Evolutionary conservation across 495 filamentous ascomycete genomes (phyloP).

Genomic region (Cetradonia linearis): DNA sequence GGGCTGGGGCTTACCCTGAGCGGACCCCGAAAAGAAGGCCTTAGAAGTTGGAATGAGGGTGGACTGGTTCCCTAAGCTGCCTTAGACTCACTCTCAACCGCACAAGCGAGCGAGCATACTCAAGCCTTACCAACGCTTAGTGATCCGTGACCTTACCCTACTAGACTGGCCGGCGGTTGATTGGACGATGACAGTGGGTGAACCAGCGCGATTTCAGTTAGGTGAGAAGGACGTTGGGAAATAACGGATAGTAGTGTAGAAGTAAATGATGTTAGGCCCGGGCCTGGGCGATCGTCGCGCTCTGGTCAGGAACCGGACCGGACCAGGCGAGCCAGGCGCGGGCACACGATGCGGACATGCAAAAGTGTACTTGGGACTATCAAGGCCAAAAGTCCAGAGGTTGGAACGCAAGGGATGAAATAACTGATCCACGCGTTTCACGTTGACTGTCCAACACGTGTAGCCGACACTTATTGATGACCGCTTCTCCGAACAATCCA

Average conservation of each 20-base stretch:
- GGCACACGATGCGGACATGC: not conserved
- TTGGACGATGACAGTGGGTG: slow-evolving; percentile 4
- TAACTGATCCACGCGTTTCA: not conserved
- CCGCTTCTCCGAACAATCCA: not conserved
- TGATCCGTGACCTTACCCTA: not conserved
- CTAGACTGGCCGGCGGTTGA: not conserved
- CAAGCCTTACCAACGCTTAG: not conserved
- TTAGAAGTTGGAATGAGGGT: not conserved
- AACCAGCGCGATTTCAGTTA: slow-evolving; percentile 6
- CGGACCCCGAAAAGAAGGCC: not conserved
- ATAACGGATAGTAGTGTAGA: not conserved
- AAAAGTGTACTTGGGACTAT: not conserved
- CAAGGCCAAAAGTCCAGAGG: not conserved
- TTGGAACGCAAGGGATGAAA: not conserved
- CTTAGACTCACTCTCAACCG: not conserved
- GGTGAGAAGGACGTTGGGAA: not conserved
- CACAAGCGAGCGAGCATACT: no score
- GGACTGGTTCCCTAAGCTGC: not conserved
- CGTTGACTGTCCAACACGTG: not conserved
- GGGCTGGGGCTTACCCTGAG: not conserved
- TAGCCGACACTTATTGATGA: slow-evolving; percentile 8
- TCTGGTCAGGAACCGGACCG: slow-evolving; percentile 2
- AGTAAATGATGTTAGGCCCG: not conserved
- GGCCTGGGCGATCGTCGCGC: slow-evolving; percentile 1
- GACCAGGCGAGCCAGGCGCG: not conserved